phyloP scores from a whole-genome alignment of 192 early-diverging fungal species.

The Coemansia asiatica region DNA sequence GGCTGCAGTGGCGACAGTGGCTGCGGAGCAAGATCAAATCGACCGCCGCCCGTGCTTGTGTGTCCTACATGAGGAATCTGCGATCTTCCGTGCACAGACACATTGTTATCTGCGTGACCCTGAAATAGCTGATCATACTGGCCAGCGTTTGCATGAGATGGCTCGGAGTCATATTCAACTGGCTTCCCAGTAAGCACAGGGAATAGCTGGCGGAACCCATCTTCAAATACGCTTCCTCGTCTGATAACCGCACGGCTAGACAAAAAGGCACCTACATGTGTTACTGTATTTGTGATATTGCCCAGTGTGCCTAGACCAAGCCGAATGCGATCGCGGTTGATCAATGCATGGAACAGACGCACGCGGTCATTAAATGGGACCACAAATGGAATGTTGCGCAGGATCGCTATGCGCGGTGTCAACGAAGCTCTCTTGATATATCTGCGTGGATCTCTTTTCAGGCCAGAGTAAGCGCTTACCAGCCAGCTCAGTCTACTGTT shows the following conservation, averaged over 20 bases:
- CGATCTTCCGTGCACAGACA: neutral
- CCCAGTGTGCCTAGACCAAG: constrained; percentile 25
- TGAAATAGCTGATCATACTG: neutral
- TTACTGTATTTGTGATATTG: neutral
- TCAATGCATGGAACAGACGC: constrained; percentile 75
- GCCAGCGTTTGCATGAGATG: neutral
- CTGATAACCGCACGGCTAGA: constrained; percentile 59
- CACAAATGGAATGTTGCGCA: constrained; percentile 87
- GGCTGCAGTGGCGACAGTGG: too few species aligned
- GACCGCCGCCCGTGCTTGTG: neutral
- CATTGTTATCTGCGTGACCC: neutral
- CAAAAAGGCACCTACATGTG: neutral
- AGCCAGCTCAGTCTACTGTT: constrained; percentile 53
- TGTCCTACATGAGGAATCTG: neutral
- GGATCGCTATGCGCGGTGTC: constrained; percentile 57
- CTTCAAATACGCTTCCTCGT: constrained; percentile 83
- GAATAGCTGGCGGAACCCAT: constrained; percentile 78
- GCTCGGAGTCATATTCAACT: neutral
- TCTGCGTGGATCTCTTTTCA: constrained; percentile 22
- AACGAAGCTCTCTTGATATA: constrained; percentile 20
- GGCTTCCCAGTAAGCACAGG: constrained; percentile 48
- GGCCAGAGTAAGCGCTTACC: constrained; percentile 55
- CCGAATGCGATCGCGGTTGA: constrained; percentile 64
- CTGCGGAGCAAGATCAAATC: neutral
- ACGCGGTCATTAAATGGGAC: constrained; percentile 90